A percentile compares a stretch with the other conserved stretches of the same genome.
These are phyloP conservation scores for Polytrichum formosum DNA, from an alignment of 225 moss, liverwort and hornwort genomes.

Conservation along the genomic window DNA sequence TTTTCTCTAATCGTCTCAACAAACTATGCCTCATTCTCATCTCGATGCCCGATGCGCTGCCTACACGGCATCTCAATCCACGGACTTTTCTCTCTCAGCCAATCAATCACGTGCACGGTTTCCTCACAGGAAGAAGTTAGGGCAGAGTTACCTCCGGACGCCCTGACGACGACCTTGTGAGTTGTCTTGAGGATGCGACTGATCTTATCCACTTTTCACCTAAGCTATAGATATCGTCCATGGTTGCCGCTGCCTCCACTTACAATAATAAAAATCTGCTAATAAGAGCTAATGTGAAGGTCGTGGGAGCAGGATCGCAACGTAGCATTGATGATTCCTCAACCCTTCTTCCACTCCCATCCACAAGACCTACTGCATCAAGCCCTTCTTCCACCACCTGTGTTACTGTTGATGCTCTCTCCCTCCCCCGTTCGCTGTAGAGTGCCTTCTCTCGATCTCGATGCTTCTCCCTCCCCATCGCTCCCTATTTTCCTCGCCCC, in stretches of 20 bases:
- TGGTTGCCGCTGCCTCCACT: constrained; percentile 15
- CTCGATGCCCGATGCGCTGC: no score
- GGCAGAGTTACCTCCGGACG: constrained; percentile 75
- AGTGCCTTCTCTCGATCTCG: not conserved
- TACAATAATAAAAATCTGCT: constrained; percentile 31
- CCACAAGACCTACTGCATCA: not conserved
- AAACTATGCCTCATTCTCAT: no score
- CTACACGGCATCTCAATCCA: no score
- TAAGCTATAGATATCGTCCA: constrained; percentile 67
- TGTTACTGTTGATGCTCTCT: not conserved
- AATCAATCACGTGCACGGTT: not conserved
- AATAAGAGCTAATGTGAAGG: constrained; percentile 16
- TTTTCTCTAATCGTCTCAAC: no score
- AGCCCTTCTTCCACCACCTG: constrained; percentile 9
- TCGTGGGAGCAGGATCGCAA: constrained; percentile 17
- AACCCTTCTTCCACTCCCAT: constrained; percentile 14
- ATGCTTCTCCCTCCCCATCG: no score
- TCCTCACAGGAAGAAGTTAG: constrained; percentile 8
- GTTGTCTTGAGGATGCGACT: constrained; percentile 65
- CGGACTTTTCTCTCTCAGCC: not conserved
- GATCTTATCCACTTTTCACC: constrained; percentile 89
- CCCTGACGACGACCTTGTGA: constrained; percentile 70
- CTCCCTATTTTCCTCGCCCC: no score
- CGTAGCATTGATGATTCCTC: constrained; percentile 36
- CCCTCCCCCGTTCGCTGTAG: not conserved